Percentiles rank a stretch among this genome's conserved stretches.
phyloP scores from a whole-genome alignment of 2,329 filamentous ascomycete species.

The Neofusicoccum sp. region DNA sequence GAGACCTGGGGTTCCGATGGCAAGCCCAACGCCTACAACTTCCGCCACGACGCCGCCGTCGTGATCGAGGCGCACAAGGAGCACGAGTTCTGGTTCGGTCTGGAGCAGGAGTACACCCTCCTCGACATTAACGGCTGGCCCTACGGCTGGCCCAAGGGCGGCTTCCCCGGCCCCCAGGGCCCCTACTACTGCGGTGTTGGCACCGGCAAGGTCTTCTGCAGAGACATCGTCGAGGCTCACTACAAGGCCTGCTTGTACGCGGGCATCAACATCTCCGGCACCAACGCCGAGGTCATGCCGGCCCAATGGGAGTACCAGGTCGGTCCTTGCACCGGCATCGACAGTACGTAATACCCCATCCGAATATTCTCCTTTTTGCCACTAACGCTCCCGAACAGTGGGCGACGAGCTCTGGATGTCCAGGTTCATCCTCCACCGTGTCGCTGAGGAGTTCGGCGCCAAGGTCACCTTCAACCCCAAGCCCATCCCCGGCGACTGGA shows the following conservation, averaged over 20 bases:
- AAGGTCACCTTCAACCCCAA: constrained; percentile 96
- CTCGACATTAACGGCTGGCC: constrained; percentile 83
- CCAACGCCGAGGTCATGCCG: constrained; percentile 98
- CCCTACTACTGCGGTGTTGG: constrained; percentile 99
- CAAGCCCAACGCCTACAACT: constrained; percentile 98
- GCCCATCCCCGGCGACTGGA: constrained; percentile 94
- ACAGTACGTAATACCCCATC: constrained; percentile 61
- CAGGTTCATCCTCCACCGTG: constrained; percentile 82
- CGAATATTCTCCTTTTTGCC: constrained; percentile 22
- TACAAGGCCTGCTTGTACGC: constrained; percentile 89
- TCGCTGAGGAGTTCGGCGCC: constrained; percentile 94
- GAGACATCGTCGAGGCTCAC: constrained; percentile 95
- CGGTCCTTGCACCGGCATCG: constrained; percentile 82
- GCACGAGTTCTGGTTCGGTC: constrained; percentile 92
- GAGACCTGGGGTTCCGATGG: constrained; percentile 95
- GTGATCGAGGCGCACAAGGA: constrained; percentile 84
- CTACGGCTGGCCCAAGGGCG: constrained; percentile 85
- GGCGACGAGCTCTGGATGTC: constrained; percentile 97
- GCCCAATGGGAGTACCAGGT: constrained; percentile 99
- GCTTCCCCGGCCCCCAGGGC: constrained; percentile 88
- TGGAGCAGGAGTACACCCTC: constrained; percentile 96
- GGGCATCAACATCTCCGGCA: constrained; percentile 90
- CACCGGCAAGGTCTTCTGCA: constrained; percentile 93
- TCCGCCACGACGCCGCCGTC: constrained; percentile 85
- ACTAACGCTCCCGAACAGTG: constrained; percentile 51